These are phyloP conservation scores for Cordyceps cicadae DNA, from an alignment of 2,329 filamentous ascomycete species.

Conservation along the genomic window DNA sequence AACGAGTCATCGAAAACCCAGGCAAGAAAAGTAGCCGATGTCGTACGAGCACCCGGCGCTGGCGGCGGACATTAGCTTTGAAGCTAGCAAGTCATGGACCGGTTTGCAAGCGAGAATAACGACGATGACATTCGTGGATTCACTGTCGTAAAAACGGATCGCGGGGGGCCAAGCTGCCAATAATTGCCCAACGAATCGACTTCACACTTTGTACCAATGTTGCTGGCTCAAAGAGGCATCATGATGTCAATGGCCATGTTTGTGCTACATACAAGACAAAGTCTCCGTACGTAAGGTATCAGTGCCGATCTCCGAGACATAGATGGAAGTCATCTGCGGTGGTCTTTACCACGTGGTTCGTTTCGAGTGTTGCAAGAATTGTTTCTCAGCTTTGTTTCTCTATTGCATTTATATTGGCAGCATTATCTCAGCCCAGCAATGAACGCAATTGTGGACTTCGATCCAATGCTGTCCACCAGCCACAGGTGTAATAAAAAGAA, in stretches of 20 bases:
- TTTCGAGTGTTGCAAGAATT: background rate
- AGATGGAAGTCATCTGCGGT: background rate
- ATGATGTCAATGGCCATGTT: too few species aligned
- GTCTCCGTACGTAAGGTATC: background rate
- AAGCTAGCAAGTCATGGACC: background rate
- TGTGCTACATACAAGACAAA: too few species aligned
- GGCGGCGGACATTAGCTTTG: background rate
- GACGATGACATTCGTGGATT: background rate
- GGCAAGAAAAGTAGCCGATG: background rate
- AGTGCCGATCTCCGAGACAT: background rate
- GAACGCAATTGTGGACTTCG: background rate
- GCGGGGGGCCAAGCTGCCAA: background rate
- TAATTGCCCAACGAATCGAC: background rate
- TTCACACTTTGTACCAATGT: background rate
- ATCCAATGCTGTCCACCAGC: background rate
- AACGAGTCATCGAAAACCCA: background rate
- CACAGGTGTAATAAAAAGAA: background rate
- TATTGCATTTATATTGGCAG: background rate
- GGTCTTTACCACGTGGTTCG: background rate
- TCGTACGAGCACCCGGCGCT: background rate
- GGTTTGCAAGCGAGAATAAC: background rate
- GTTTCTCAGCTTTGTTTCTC: background rate
- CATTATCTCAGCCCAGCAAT: too few species aligned
- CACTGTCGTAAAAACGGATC: background rate
- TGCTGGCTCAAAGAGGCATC: background rate